Evolutionary conservation across 305 asterid genomes (phyloP).

Genomic region (Nicotiana rustica): DNA sequence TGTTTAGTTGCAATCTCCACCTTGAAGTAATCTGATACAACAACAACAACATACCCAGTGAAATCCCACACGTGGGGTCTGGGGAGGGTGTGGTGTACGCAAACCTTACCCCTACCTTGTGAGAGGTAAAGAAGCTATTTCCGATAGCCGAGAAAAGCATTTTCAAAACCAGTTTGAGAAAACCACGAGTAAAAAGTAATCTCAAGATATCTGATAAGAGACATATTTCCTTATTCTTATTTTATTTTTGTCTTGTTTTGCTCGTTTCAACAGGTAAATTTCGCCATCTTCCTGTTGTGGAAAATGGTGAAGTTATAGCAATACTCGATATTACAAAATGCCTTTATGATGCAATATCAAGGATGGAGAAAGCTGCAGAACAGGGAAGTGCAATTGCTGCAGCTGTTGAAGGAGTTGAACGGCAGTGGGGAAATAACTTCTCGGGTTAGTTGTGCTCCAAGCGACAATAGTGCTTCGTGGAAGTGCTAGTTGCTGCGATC

Average conservation of each 20-base stretch:
- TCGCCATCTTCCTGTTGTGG: conserved; percentile 98
- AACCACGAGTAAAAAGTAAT: too few relatives aligned
- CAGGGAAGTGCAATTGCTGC: conserved; percentile 98
- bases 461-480: not conserved
- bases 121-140: too few relatives aligned
- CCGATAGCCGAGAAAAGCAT: too few relatives aligned
- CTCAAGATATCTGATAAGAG: not conserved
- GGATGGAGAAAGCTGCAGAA: conserved; percentile 99
- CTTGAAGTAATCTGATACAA: conserved; percentile 16
- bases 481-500: conserved; percentile 8
- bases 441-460: conserved; percentile 62
- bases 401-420: conserved; percentile 98
- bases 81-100: too few relatives aligned
- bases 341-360: conserved; percentile 94
- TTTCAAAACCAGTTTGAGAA: too few relatives aligned
- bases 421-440: conserved; percentile 85
- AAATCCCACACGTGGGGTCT: too few relatives aligned
- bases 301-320: conserved; percentile 98
- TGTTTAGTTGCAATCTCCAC: conserved; percentile 3
- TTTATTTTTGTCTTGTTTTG: conserved; percentile 30
- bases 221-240: not conserved
- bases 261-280: conserved; percentile 71
- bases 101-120: too few relatives aligned
- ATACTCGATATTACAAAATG: conserved; percentile 92
- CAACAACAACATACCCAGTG: too few relatives aligned